phyloP scores from a whole-genome alignment of 805 yeast genomes.

The Metschnikowia reukaufii region DNA sequence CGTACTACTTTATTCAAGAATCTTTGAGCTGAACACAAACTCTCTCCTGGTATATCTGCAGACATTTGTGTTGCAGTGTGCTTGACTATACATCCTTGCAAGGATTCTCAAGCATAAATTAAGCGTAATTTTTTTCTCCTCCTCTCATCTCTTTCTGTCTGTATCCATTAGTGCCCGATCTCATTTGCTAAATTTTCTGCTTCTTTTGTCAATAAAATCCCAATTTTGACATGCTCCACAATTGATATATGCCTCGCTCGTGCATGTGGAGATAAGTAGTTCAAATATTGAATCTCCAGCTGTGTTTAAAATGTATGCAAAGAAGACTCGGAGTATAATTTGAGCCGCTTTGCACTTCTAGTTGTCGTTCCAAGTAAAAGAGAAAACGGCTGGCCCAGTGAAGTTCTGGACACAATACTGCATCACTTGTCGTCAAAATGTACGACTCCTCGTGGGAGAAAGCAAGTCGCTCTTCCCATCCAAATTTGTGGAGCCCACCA shows the following conservation, averaged over 20 bases:
- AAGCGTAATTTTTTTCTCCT: neutral
- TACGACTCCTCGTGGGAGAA: slow-evolving; percentile 15
- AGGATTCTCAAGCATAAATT: neutral
- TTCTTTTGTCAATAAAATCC: slow-evolving; percentile 5
- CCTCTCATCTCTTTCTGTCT: neutral
- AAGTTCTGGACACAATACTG: slow-evolving; percentile 4
- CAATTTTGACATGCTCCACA: slow-evolving; percentile 8
- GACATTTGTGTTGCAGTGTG: slow-evolving; percentile 1
- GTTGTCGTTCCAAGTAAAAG: neutral
- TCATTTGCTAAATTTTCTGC: slow-evolving; percentile 2
- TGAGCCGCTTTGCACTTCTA: neutral
- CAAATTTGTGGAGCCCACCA: slow-evolving; percentile 15
- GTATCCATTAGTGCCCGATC: neutral
- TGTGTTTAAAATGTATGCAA: slow-evolving; percentile 7
- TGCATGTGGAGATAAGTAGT: slow-evolving; percentile 4
- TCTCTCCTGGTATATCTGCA: too few species aligned
- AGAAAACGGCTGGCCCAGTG: neutral
- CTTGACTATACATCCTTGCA: neutral
- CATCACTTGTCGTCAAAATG: slow-evolving; percentile 9
- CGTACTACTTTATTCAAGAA: neutral
- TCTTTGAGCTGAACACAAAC: neutral
- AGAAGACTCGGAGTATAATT: neutral
- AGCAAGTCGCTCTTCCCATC: slow-evolving; percentile 13
- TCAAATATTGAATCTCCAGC: slow-evolving; percentile 1
- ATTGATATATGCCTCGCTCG: slow-evolving; percentile 8